A percentile compares a stretch with the other conserved stretches of the same genome.
Evolutionary conservation across 352 stramenopile genomes (phyloP).

Genomic region (Phytophthora litchii): DNA sequence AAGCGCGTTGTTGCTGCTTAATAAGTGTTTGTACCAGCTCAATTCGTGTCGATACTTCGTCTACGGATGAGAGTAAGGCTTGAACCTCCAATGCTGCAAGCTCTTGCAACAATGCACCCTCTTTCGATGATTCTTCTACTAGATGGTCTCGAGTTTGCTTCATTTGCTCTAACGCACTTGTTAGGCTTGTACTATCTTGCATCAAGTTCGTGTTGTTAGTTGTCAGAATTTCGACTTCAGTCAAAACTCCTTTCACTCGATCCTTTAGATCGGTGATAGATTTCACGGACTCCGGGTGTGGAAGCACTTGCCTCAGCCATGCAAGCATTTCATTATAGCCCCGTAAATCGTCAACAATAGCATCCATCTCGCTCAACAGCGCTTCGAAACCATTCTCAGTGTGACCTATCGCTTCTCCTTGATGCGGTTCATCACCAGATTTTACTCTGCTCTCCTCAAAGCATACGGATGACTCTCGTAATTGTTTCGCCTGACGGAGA

Average conservation of each 20-base stretch:
- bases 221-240: slow-evolving; percentile 37
- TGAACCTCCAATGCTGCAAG: slow-evolving; percentile 12
- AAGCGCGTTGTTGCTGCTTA: slow-evolving; percentile 18
- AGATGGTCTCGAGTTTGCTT: slow-evolving; percentile 27
- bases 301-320: slow-evolving; percentile 40
- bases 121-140: slow-evolving; percentile 25
- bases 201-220: slow-evolving; percentile 22
- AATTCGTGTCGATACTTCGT: slow-evolving; percentile 15
- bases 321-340: slow-evolving; percentile 29
- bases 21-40: slow-evolving; percentile 40
- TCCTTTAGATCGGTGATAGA: slow-evolving; percentile 36
- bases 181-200: slow-evolving; percentile 23
- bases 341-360: slow-evolving; percentile 33
- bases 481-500: slow-evolving; percentile 25
- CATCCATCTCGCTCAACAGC: slow-evolving; percentile 30
- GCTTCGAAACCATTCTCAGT: slow-evolving; percentile 9
- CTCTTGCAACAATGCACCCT: slow-evolving; percentile 32
- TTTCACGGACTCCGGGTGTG: slow-evolving; percentile 31
- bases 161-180: slow-evolving; percentile 19
- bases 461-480: slow-evolving; percentile 18
- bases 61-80: neutral
- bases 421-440: neutral
- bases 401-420: slow-evolving; percentile 3
- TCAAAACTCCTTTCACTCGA: slow-evolving; percentile 28
- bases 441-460: neutral